A percentile compares a stretch with the other conserved stretches of the same genome.
phyloP scores from a whole-genome alignment of 2,329 filamentous ascomycete genomes.

The Fusarium albosuccineum region DNA sequence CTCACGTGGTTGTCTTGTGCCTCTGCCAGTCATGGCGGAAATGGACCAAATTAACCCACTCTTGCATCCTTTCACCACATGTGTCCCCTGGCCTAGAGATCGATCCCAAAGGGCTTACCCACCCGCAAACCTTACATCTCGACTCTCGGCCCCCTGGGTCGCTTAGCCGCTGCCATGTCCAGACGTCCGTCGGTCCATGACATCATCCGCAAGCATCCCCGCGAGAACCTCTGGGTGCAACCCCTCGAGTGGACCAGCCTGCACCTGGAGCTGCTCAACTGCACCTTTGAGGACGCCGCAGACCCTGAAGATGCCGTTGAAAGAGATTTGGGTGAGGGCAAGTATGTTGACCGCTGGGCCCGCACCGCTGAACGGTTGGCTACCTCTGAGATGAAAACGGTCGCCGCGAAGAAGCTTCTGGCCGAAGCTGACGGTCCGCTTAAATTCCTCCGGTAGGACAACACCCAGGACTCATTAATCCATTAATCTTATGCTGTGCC shows the following conservation, averaged over 20 bases:
- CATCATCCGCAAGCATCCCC: conserved; percentile 40
- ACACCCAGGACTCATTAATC: rapidly evolving
- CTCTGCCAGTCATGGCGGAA: neutral
- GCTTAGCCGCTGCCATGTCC: neutral
- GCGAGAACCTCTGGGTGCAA: conserved; percentile 44
- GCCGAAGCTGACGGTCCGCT: conserved; percentile 38
- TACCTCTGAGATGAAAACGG: conserved; percentile 39
- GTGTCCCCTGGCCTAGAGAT: too few species aligned
- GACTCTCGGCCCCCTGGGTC: too few species aligned
- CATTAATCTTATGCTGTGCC: neutral
- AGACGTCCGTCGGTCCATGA: conserved; percentile 26
- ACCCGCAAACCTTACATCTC: too few species aligned
- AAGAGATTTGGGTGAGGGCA: conserved; percentile 1
- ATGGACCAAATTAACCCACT: too few species aligned
- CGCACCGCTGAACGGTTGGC: conserved; percentile 38
- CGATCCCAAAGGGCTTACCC: too few species aligned
- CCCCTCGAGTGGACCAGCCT: conserved; percentile 40
- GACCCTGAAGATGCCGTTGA: neutral
- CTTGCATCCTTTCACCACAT: too few species aligned
- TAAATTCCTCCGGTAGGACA: conserved; percentile 35
- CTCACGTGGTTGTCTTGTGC: neutral
- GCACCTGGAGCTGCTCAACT: conserved; percentile 38
- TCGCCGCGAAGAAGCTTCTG: conserved; percentile 37
- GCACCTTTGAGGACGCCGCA: conserved; percentile 24
- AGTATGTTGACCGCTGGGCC: conserved; percentile 20